phyloP scores from a whole-genome alignment of 139 green algal genomes.

The Desmodesmus armatus region DNA sequence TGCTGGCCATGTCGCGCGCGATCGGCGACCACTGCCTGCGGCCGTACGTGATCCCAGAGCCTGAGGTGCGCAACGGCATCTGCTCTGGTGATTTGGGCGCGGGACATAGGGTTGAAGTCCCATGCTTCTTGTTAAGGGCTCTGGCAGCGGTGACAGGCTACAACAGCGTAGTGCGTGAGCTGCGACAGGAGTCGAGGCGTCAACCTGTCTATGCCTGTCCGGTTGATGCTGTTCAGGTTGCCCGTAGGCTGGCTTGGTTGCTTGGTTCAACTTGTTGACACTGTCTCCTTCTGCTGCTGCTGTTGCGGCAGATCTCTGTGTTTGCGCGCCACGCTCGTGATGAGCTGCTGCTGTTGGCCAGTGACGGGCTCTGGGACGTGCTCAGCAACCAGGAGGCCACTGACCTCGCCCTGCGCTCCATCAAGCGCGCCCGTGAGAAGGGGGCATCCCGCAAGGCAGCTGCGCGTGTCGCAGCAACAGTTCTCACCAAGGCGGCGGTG shows the following conservation, averaged over 20 bases:
- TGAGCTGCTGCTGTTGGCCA: conserved; percentile 84
- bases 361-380: conserved; percentile 82
- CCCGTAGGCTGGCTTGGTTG: background rate
- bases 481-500: conserved; percentile 77
- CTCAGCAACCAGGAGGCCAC: conserved; percentile 81
- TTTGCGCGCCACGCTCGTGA: conserved; percentile 65
- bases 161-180: too few relatives aligned
- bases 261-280: background rate
- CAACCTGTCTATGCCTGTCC: too few relatives aligned
- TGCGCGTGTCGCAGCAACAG: conserved; percentile 67
- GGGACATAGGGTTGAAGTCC: background rate
- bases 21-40: conserved; percentile 81
- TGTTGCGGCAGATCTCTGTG: conserved; percentile 57
- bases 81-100: background rate
- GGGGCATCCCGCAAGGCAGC: conserved; percentile 67
- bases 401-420: conserved; percentile 67
- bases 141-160: too few relatives aligned
- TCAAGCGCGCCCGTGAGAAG: conserved; percentile 67
- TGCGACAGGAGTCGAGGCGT: too few relatives aligned
- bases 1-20: conserved; percentile 85
- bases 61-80: conserved; percentile 58
- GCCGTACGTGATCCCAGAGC: conserved; percentile 80
- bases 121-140: background rate
- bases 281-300: background rate
- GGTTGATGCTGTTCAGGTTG: background rate